Evolutionary conservation across 2,329 filamentous ascomycete genomes (phyloP), one percentile per base, ranked within the genome.

Genomic region (Fusarium sulawesiense): DNA sequence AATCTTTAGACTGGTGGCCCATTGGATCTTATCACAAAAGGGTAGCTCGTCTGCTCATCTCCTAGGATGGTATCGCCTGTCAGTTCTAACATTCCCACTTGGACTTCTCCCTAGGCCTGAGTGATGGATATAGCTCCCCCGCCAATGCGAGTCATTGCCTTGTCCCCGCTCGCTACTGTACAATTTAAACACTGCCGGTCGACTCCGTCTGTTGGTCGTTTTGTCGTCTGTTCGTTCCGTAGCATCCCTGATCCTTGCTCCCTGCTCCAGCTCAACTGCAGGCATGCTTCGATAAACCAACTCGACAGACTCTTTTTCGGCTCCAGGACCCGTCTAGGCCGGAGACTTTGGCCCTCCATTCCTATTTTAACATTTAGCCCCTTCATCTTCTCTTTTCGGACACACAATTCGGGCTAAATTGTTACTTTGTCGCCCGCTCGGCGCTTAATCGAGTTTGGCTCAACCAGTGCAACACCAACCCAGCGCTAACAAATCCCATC

Each of bases 401-500:
- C 70, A 68, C 40, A 34, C 6, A 70, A 67, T 58, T 12, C 66
- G 75, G 76, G 74, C 74, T 78, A 78, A 78, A 73, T 75, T 68
- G 45, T 60, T 23, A 57, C 47, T 23, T 47, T 59, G 49, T 44
- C 44, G 32, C 34, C 34, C 27, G 37, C 49, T 50, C 58, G 61
- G 73, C 73, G 73, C 73, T 75, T 75, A 75, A 59, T 59, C 66
- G 64, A 68, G 54, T 67, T 74, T 67, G 60, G 46, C 41, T 55
- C 49, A 50, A 42, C 56, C 64, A 63, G 65, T 64, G 60, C 50
- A 66, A 57, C 65, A 72, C 62, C 56, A 64, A 60, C 53, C 56
- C 47, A 69, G 73, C 73, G 72, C 71, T 75, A 76, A 74, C 64
- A 67, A 53, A 50, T 62, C 56, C 58, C 70, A 67, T 73, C 68